Base-by-base conservation (phyloP, 2,329 filamentous ascomycete genomes). In the Aspergillus caelatus region DNA sequence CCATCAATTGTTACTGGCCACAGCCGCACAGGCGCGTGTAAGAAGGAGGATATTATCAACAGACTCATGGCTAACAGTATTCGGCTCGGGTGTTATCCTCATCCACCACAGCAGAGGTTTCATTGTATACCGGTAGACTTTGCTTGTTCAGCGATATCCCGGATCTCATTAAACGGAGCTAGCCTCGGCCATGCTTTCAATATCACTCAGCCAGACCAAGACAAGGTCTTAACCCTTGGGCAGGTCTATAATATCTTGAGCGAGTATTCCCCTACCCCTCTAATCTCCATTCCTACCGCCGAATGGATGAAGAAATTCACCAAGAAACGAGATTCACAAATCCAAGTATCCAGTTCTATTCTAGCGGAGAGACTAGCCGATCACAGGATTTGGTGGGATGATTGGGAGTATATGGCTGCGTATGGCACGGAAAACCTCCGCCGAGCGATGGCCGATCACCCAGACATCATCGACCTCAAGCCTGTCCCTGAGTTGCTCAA, bases 121-220 rank as follows among this genome's bases (percentile, higher is more conserved):
- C 57, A 67, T 2, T 65, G 67, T 23, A 57, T 70, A 9, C 59
- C 71, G 0, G 65, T 70, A 0, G 67, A 70, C 28, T 70, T 63
- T 46, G 62, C 65, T 9, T 64, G 48, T 23, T 59, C 58, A 0
- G 63, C 65, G 2, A 63, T 67, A 5, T 28, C 68, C n/a, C 64
- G 58, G 4, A 67, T 71, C 23, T 64, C 67, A 0, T 7, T 41
- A 6, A 52, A 16, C 5, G 41, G 41, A 6, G n/a, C 23, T 2
- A 67, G 60, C 21, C 39, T 64, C 4, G 66, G 70, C 4, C 68
- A 68, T 34, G 68, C 64, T 8, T 70, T 63, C 53, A 66, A 71
- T 23, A 32, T 70, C 3, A 52, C 69, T 3, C 66, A 63, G 28
- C 63, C 65, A 9, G 60, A 58, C 12, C 57, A 63, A 39, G 58